Evolutionary conservation across 2,329 filamentous ascomycete genomes (phyloP).

Genomic region (Venturia nashicola): DNA sequence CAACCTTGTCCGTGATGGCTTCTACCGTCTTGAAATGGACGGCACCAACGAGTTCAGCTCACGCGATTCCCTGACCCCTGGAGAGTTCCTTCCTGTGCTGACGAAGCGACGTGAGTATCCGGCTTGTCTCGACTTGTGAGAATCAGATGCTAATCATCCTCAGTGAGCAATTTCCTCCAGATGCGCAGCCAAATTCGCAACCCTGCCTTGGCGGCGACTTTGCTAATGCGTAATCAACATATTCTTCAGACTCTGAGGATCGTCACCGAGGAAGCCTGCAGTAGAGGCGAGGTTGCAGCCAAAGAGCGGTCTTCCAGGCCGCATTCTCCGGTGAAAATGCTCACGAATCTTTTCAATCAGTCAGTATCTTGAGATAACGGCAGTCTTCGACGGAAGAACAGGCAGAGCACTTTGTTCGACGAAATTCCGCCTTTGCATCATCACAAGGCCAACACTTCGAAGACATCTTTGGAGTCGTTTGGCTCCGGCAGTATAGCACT

Average conservation of each 20-base stretch:
- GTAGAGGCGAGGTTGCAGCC: slow-evolving; percentile 37
- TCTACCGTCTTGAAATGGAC: slow-evolving; percentile 44
- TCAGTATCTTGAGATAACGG: slow-evolving; percentile 34
- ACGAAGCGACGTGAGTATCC: slow-evolving; percentile 54
- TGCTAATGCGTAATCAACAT: slow-evolving; percentile 69
- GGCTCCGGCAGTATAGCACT: slow-evolving; percentile 1
- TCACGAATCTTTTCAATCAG: slow-evolving; percentile 66
- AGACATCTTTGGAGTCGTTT: background rate
- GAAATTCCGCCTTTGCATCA: background rate
- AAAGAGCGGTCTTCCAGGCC: slow-evolving; percentile 46
- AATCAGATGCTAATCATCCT: slow-evolving; percentile 5
- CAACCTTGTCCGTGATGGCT: slow-evolving; percentile 38
- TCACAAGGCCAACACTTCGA: background rate
- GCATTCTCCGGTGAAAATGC: slow-evolving; percentile 79
- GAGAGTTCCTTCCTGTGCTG: slow-evolving; percentile 63
- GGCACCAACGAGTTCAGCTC: slow-evolving; percentile 61
- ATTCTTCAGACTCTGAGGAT: slow-evolving; percentile 59
- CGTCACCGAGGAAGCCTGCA: slow-evolving; percentile 40
- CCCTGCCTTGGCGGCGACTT: slow-evolving; percentile 47
- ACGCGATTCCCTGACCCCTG: slow-evolving; percentile 58
- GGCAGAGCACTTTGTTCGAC: slow-evolving; percentile 12
- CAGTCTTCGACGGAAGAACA: slow-evolving; percentile 20
- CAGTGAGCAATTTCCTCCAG: slow-evolving; percentile 62
- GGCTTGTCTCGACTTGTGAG: background rate
- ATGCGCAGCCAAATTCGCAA: slow-evolving; percentile 59